A percentile compares a stretch with the other conserved stretches of the same genome.
Evolutionary conservation across 2,329 filamentous ascomycete species (phyloP).

Genomic region (Byssoonygena ceratinophila): DNA sequence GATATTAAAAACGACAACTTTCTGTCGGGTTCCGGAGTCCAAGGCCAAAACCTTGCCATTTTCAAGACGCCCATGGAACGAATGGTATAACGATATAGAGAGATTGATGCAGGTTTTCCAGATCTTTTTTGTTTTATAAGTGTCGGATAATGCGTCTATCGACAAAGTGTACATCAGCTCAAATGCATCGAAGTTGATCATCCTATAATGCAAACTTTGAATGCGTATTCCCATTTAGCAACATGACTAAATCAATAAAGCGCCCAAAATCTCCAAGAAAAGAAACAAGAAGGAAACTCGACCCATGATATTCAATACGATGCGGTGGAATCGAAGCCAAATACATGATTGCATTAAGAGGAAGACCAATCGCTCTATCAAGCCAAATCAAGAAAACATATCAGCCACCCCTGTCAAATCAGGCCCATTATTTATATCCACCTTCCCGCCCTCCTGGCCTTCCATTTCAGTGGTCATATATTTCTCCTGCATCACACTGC

Average conservation of each 20-base stretch:
- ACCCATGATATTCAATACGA: background rate
- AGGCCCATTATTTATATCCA: slow-evolving; percentile 38
- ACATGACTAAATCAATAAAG: background rate
- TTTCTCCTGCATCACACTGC: slow-evolving; percentile 33
- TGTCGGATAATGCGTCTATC: background rate
- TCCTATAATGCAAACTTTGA: background rate
- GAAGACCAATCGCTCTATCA: background rate
- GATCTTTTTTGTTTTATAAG: background rate
- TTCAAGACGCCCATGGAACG: too few relatives aligned
- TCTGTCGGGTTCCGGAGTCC: too few relatives aligned
- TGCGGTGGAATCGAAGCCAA: background rate
- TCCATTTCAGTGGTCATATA: slow-evolving; percentile 39
- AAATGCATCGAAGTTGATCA: background rate
- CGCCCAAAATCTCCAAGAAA: background rate
- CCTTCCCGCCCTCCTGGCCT: slow-evolving; percentile 31
- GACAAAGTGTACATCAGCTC: slow-evolving; percentile 4
- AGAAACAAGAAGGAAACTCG: background rate
- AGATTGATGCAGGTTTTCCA: too few relatives aligned
- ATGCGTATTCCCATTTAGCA: background rate
- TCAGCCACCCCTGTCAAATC: slow-evolving; percentile 45
- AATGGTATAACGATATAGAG: too few relatives aligned
- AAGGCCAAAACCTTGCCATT: too few relatives aligned
- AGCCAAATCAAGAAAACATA: slow-evolving; percentile 40
- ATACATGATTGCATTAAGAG: background rate
- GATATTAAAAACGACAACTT: background rate